A percentile compares a stretch with the other conserved stretches of the same genome.
Evolutionary conservation across 2,329 filamentous ascomycete species (phyloP).

Genomic region (Xylaria sp.): DNA sequence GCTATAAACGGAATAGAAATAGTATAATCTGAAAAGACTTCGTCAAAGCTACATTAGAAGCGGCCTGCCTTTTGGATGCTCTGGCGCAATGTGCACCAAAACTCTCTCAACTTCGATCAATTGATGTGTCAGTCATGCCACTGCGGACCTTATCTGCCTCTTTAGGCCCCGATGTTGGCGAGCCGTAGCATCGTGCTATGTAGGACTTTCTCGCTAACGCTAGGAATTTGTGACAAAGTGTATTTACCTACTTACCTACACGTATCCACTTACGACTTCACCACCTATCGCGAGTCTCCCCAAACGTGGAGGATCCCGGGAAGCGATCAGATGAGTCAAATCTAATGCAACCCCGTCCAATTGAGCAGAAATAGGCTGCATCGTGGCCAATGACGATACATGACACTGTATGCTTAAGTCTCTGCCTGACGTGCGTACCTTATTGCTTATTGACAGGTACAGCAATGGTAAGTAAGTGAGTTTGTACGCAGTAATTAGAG

Average conservation of each 20-base stretch:
- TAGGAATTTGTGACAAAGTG: slow-evolving; percentile 12
- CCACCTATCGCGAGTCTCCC: slow-evolving; percentile 19
- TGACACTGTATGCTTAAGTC: slow-evolving; percentile 13
- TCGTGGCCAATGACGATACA: slow-evolving; percentile 18
- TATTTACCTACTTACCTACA: slow-evolving; percentile 16
- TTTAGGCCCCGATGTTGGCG: not conserved
- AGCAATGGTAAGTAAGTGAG: not conserved
- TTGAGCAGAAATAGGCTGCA: slow-evolving; percentile 17
- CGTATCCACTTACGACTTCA: slow-evolving; percentile 7
- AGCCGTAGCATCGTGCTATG: not conserved
- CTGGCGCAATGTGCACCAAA: slow-evolving; percentile 9
- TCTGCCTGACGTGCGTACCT: not conserved
- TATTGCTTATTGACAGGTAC: not conserved
- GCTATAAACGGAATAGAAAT: slow-evolving; percentile 9
- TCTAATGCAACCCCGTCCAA: slow-evolving; percentile 25
- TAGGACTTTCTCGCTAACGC: slow-evolving; percentile 26
- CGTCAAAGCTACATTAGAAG: not conserved
- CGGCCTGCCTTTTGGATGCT: slow-evolving; percentile 6
- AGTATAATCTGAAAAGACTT: slow-evolving; percentile 1
- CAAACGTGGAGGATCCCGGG: slow-evolving; percentile 8
- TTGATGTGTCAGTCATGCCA: not conserved
- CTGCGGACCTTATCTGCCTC: not conserved
- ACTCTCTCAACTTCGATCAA: not conserved
- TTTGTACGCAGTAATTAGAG: not conserved
- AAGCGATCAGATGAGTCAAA: slow-evolving; percentile 35